Conservation (phyloP, 345 rosid species). For the Alliaria petiolata region DNA sequence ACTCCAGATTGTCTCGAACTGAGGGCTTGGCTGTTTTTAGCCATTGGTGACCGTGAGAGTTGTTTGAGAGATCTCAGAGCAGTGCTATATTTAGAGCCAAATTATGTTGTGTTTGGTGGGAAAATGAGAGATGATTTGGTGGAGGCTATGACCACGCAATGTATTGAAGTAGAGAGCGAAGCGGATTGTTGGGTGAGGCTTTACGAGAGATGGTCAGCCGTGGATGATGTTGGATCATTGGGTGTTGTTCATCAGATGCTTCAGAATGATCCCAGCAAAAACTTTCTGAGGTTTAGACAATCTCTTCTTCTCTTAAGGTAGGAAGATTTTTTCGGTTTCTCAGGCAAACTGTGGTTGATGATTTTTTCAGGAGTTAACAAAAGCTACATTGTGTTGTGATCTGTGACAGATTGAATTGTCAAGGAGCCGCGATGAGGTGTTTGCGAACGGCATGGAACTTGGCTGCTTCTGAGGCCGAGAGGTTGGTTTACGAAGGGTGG, state of each 20-base stretch:
- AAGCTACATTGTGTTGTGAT: slow-evolving; percentile 12
- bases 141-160: slow-evolving; percentile 44
- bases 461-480: slow-evolving; percentile 63
- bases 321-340: neutral
- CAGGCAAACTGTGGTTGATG: neutral
- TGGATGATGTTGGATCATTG: slow-evolving; percentile 87
- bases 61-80: slow-evolving; percentile 76
- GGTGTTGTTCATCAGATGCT: slow-evolving; percentile 92
- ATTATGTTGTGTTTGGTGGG: slow-evolving; percentile 59
- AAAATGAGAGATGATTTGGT: slow-evolving; percentile 49
- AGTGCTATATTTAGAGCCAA: slow-evolving; percentile 66
- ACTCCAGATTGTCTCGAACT: slow-evolving; percentile 76
- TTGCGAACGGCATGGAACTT: slow-evolving; percentile 69
- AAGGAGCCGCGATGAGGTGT: slow-evolving; percentile 85
- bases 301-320: slow-evolving; percentile 91
- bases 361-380: slow-evolving; percentile 3
- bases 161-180: slow-evolving; percentile 43
- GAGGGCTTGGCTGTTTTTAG: slow-evolving; percentile 76
- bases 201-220: slow-evolving; percentile 87
- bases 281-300: slow-evolving; percentile 79
- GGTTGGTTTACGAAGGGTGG: slow-evolving; percentile 93
- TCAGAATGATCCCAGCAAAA: slow-evolving; percentile 62
- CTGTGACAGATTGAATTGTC: slow-evolving; percentile 71
- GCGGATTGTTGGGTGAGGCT: slow-evolving; percentile 93
- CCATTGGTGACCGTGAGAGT: slow-evolving; percentile 58